Conservation (phyloP, 441 rosid species). For the Adansonia gregorii region DNA sequence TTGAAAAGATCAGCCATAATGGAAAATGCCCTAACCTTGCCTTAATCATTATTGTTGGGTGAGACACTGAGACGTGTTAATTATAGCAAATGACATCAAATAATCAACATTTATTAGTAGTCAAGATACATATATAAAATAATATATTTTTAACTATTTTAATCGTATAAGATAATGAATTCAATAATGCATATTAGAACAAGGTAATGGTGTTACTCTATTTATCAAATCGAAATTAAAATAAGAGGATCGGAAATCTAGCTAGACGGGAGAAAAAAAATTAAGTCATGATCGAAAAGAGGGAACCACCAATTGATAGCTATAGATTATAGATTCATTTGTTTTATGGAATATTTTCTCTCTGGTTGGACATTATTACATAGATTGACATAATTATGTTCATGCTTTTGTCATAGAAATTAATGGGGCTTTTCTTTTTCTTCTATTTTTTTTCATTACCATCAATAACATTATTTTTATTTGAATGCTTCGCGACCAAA, state of each 20-base stretch:
- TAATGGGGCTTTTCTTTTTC: neutral
- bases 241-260: neutral
- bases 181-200: neutral
- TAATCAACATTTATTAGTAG: too few species aligned
- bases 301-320: conserved; percentile 1
- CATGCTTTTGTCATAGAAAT: neutral
- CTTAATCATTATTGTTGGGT: conserved; percentile 4
- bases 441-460: neutral
- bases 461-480: neutral
- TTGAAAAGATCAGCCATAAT: conserved; percentile 9
- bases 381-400: conserved; percentile 15
- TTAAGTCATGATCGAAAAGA: neutral
- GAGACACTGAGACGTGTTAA: neutral
- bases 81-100: neutral
- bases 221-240: neutral
- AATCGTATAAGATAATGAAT: neutral
- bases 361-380: neutral
- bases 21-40: conserved; percentile 21
- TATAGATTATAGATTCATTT: neutral
- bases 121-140: neutral
- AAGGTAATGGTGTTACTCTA: neutral
- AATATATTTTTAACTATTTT: neutral
- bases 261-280: neutral
- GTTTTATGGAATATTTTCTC: neutral
- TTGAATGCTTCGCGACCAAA: neutral